Conservation (phyloP, 495 filamentous ascomycete genomes). For the Neurospora tetrasperma region DNA sequence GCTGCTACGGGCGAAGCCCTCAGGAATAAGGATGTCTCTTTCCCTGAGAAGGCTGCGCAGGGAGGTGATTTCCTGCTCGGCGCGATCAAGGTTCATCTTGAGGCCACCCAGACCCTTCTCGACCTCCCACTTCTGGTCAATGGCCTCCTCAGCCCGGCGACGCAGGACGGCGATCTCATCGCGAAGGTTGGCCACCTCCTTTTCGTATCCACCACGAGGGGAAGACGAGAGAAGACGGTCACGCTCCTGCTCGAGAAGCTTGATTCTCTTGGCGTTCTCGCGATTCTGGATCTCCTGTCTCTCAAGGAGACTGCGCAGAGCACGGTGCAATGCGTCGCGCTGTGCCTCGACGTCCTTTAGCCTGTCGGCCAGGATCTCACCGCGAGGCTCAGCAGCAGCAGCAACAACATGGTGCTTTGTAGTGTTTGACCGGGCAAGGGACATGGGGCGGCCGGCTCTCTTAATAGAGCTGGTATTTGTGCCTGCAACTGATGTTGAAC, state of each 20-base stretch:
- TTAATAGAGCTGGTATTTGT: conserved; percentile 8
- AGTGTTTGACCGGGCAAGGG: conserved; percentile 48
- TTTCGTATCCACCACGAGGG: conserved; percentile 68
- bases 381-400: conserved; percentile 49
- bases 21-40: conserved; percentile 68
- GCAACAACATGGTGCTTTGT: conserved; percentile 33
- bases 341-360: conserved; percentile 89
- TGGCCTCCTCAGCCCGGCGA: conserved; percentile 82
- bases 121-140: conserved; percentile 94
- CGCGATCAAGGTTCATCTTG: conserved; percentile 95
- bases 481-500: conserved; percentile 36
- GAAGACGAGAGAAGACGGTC: conserved; percentile 59
- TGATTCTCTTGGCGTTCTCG: conserved; percentile 69
- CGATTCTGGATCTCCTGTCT: conserved; percentile 72
- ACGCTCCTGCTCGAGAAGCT: conserved; percentile 65
- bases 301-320: conserved; percentile 76
- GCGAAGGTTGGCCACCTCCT: conserved; percentile 66
- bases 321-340: conserved; percentile 80
- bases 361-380: conserved; percentile 66
- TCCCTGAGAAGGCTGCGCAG: conserved; percentile 72
- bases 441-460: conserved; percentile 22
- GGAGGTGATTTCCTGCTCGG: conserved; percentile 81
- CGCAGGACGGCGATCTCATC: conserved; percentile 79
- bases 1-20: conserved; percentile 39
- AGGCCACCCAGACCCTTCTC: conserved; percentile 87